Evolutionary conservation across 805 yeast species (phyloP), one percentile per base, ranked within the genome.

Genomic region (Yarrowia alimentaria): DNA sequence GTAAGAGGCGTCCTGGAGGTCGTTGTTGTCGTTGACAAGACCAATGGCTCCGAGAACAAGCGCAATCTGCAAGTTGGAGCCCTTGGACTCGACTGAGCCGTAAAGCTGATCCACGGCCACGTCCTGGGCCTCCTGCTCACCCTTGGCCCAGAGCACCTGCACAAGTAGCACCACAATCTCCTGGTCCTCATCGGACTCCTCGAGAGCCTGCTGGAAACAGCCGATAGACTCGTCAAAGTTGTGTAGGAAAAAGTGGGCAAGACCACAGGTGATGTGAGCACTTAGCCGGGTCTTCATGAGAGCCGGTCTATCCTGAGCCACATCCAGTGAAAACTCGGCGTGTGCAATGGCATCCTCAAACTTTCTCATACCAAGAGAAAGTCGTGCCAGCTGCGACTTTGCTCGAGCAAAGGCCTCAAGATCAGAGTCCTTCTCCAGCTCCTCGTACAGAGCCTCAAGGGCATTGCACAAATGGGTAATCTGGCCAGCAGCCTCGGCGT

Each of bases 71-170:
- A 87, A 66, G 2, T 89, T 79, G 1, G 85, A 71, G 0, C 95
- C 96, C 52, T 76, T 65, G 4, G 68, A 70, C 54, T 77, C 82
- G 31, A 89, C 78, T 58, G 74, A 79, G 18, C 75, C 73, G 58
- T 85, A 83, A 34, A 91, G 66, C 64, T 88, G 95, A 58, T 89
- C 96, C 38, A 85, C 61, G 0, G 97, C 96, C 1, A 89, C 90
- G 56, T 80, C 83, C 53, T 79, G 81, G 1, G 93, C 80, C 5
- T 85, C 93, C n/a, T n/a, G n/a, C 0, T 80, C 76, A n/a, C 80
- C 84, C 52, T 78, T 77, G 2, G 87, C 86, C 68, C 83, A 84
- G 43, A 93, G 70, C 0, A 90, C 83, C 61, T 89, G 95, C 0
- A 93, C 79, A 16, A 87, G 74, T 21, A 91, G 66, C 6, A 83